These are phyloP conservation scores for Phylloporus sp. DNA, from an alignment of 768 basidiomycete species.

Conservation along the genomic window DNA sequence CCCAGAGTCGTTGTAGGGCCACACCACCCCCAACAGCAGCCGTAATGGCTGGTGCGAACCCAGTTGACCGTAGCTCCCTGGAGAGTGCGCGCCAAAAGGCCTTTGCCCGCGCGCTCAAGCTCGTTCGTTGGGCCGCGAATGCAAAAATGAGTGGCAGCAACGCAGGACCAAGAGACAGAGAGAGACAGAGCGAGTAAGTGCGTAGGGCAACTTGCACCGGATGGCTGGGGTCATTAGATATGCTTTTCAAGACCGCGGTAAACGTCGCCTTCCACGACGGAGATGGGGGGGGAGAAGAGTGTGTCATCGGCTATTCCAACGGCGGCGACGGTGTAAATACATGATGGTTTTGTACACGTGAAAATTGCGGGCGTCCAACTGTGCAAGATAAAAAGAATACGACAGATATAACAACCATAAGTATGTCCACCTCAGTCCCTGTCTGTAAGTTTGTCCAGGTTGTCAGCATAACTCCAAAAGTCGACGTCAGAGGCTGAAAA, in stretches of 20 bases:
- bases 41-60: conserved; percentile 70
- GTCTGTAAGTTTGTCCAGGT: conserved; percentile 3
- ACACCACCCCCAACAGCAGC: conserved; percentile 62
- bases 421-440: background rate
- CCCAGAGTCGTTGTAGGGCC: conserved; percentile 47
- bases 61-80: conserved; percentile 55
- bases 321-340: background rate
- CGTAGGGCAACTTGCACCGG: conserved; percentile 58
- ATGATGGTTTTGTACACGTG: background rate
- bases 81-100: conserved; percentile 37
- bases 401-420: background rate
- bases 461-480: conserved; percentile 63
- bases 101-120: conserved; percentile 16
- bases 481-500: conserved; percentile 45
- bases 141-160: conserved; percentile 51
- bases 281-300: background rate
- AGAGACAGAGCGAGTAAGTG: conserved; percentile 64
- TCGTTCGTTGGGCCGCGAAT: conserved; percentile 21
- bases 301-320: conserved; percentile 5
- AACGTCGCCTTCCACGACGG: conserved; percentile 1
- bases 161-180: conserved; percentile 63
- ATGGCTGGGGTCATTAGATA: conserved; percentile 41
- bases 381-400: background rate
- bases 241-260: background rate
- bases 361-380: background rate